phyloP scores from a whole-genome alignment of 78 protist species.

The Monosiga brevicollis region DNA sequence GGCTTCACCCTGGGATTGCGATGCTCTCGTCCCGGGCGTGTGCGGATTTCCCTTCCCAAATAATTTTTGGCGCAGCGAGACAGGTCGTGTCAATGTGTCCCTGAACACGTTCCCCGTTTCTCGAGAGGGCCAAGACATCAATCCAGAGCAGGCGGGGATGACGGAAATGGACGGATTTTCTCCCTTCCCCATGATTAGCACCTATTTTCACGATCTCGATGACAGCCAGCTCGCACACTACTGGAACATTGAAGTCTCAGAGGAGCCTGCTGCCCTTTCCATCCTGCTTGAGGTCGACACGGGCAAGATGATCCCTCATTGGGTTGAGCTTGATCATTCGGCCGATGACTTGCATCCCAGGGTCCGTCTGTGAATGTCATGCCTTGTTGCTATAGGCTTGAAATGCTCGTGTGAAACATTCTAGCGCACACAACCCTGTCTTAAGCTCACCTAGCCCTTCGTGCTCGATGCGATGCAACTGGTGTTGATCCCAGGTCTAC shows the following conservation, averaged over 20 bases:
- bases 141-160: too few relatives aligned
- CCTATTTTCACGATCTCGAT: neutral
- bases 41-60: too few relatives aligned
- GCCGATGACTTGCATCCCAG: neutral
- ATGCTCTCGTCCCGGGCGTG: too few relatives aligned
- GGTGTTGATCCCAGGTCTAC: neutral
- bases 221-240: neutral
- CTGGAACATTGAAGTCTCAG: neutral
- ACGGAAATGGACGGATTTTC: too few relatives aligned
- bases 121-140: too few relatives aligned
- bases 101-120: too few relatives aligned
- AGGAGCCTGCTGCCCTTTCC: neutral
- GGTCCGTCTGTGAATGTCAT: neutral
- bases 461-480: neutral
- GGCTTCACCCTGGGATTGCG: too few relatives aligned
- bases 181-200: neutral
- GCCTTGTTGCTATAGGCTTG: neutral
- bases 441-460: neutral
- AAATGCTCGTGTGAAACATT: neutral
- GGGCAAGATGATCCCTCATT: neutral
- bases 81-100: too few relatives aligned
- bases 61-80: too few relatives aligned
- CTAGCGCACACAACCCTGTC: neutral
- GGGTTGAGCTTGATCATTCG: neutral
- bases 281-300: neutral